Conservation (phyloP, 1,139 yeast genomes). For the Yamadazyma dendronema region DNA sequence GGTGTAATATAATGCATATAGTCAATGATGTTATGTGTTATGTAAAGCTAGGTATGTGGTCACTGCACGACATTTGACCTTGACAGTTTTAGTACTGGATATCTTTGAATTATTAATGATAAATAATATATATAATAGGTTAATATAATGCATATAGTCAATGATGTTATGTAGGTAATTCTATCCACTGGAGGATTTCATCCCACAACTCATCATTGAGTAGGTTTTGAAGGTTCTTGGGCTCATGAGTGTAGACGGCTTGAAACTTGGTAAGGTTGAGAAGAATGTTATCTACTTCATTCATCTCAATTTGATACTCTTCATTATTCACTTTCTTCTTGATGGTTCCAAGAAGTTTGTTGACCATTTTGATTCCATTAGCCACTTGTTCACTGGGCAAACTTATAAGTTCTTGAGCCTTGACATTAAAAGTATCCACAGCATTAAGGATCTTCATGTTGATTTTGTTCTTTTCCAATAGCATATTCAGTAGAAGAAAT, state of each 20-base stretch:
- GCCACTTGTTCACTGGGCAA: slow-evolving; percentile 3
- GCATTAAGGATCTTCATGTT: slow-evolving; percentile 3
- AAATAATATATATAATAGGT: too few species aligned
- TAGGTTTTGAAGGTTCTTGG: not conserved
- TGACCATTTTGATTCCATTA: slow-evolving; percentile 6
- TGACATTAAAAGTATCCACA: slow-evolving; percentile 5
- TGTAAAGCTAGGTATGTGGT: too few species aligned
- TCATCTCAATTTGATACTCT: slow-evolving; percentile 7
- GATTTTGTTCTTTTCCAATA: slow-evolving; percentile 5
- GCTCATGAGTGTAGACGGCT: slow-evolving; percentile 8
- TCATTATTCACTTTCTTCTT: slow-evolving; percentile 9
- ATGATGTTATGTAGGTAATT: not conserved
- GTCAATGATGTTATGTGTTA: too few species aligned
- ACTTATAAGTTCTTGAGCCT: slow-evolving; percentile 1
- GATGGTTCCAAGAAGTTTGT: slow-evolving; percentile 8
- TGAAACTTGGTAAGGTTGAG: slow-evolving; percentile 7
- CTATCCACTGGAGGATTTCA: slow-evolving; percentile 11
- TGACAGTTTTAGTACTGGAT: too few species aligned
- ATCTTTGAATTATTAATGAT: too few species aligned
- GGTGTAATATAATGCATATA: too few species aligned
- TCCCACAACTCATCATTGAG: slow-evolving; percentile 10
- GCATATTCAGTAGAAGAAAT: slow-evolving; percentile 14
- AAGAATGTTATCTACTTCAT: slow-evolving; percentile 7
- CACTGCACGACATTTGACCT: too few species aligned
- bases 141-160: too few species aligned